Base-by-base conservation (phyloP, 306 rosid species). In the Prunus salicina region DNA sequence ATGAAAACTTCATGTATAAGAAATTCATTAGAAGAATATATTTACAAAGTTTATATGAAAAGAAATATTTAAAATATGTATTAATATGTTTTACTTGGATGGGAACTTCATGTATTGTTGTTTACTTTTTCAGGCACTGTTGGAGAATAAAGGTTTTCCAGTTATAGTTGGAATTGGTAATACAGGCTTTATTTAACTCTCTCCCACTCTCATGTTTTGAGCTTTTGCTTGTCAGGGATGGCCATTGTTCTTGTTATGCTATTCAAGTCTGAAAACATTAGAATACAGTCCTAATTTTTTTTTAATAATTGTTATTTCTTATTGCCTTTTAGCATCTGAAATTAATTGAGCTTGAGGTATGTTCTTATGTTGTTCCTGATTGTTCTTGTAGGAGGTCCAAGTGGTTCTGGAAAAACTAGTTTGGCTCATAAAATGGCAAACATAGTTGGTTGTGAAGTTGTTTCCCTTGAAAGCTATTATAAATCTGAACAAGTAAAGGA, bases 381-480 rank as follows among this genome's bases (percentile, higher is more conserved):
- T 83, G 69, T 75, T 74, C 70, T 86, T 86, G 81, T 86, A 95
- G 99, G 99, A 34, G 99, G 99, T 76, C 99, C 99, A 84, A 95
- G 99, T 84, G 99, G 99, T 53, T 95, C 97, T 79, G 99, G 99
- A 79, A 95, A 95, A 93, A 92, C 99, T 86, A 92, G 99, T 90
- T 92, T 95, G 89, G 99, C 99, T 76, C 99, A 89, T 85, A 95
- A 95, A 88, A 89, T 95, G 99, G 99, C 99, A 72, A 95, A 92
- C 78, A 95, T 95, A 69, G 91, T 95, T 80, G 99, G 99, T 25
- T 92, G 99, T 87, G 97, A 92, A 86, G 96, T 95, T 71, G 82
- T 95, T 84, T 92, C 97, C 52, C 90, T 95, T 71, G 99, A 95
- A 86, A 95, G 92, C 86, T 95, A 95, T 82, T 90, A 92, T 75